A percentile compares a stretch with the other conserved stretches of the same genome.
These are phyloP conservation scores for Arabis alpina DNA, from an alignment of 345 rosid genomes.

Conservation along the genomic window DNA sequence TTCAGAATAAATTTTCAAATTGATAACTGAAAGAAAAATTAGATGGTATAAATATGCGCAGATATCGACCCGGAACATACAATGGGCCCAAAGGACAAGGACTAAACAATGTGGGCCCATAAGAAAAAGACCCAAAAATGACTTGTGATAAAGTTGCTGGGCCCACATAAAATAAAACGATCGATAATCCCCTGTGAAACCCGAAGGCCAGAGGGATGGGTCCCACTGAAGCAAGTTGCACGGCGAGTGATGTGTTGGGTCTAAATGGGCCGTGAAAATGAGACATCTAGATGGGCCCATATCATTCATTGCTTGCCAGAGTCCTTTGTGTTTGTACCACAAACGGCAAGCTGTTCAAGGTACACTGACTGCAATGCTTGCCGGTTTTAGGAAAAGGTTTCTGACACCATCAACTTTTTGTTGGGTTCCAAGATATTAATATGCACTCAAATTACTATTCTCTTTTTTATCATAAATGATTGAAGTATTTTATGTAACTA, in stretches of 20 bases:
- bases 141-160: conserved; percentile 21
- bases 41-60: neutral
- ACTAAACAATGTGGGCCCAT: conserved; percentile 30
- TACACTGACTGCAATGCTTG: conserved; percentile 39
- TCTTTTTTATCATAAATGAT: too few species aligned
- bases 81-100: conserved; percentile 38
- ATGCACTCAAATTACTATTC: neutral
- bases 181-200: conserved; percentile 29
- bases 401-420: conserved; percentile 33
- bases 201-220: conserved; percentile 23
- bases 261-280: conserved; percentile 40
- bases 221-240: conserved; percentile 30
- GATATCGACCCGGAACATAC: conserved; percentile 24
- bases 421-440: conserved; percentile 9
- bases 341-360: conserved; percentile 40
- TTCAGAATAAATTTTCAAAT: too few species aligned
- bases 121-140: conserved; percentile 28
- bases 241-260: conserved; percentile 40
- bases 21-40: neutral
- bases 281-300: conserved; percentile 32
- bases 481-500: too few species aligned
- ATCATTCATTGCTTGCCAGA: conserved; percentile 26
- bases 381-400: conserved; percentile 28
- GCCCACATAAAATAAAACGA: conserved; percentile 10
- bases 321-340: conserved; percentile 37